Evolutionary conservation across 2,329 filamentous ascomycete genomes (phyloP), one percentile per base, ranked within the genome.

Genomic region (Chaetomium olivaceum): DNA sequence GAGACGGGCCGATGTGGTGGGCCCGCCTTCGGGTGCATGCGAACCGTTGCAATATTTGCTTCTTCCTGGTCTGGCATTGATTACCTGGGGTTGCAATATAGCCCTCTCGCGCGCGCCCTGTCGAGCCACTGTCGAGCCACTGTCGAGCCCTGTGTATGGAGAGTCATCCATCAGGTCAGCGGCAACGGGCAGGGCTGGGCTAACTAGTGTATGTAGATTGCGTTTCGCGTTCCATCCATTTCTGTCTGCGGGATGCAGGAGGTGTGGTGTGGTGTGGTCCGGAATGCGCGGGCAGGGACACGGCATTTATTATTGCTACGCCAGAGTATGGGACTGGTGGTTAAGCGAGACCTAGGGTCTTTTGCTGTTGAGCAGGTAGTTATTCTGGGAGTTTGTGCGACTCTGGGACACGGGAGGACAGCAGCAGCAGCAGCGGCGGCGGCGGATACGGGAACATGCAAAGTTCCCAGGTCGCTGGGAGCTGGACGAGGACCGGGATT

Each of bases 1-100:
- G 11, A 23, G 36, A 59, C 55, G 64, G 59, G 46, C 55, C 33
- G 64, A 62, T 52, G 19, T 48, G 48, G 58, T 61, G 62, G 62
- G 21, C 14, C 62, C 23, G 12, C 12, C 27, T 6, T 6, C 27
- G 25, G 12, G 19, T 54, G 31, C 8, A 48, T 25, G 48, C 25
- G 21, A 51, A 61, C 43, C 43, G 52, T 64, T 58, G 63, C 63
- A 58, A 55, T 57, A 51, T 57, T 58, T 51, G 16, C 23, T 21
- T 43, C 9, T 14, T 33, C 50, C 56, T 57, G 25, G 59, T 50
- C 21, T 33, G 46, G 16, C 16, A 21, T 48, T 62, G 55, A 62
- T 65, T 65, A 16, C 46, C 25, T 14, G 52, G 25, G 25, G 59
- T 62, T 55, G 46, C 33, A 62, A 33, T 46, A 23, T 51, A 6